These are phyloP conservation scores for Ogataea neopini DNA, from an alignment of 805 yeast genomes.

Conservation along the genomic window DNA sequence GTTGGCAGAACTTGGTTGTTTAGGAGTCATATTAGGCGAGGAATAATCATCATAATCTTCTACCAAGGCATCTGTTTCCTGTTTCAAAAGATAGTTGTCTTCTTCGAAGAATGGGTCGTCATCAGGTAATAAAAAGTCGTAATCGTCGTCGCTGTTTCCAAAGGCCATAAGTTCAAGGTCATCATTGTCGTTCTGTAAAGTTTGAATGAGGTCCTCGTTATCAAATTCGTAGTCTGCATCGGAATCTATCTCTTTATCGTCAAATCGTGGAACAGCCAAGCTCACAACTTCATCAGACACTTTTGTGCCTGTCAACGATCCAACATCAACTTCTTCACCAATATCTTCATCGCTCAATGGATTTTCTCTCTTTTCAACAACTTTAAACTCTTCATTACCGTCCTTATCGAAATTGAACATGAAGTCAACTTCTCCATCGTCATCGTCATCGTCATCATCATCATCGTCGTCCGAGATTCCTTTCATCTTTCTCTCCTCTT, in stretches of 20 bases:
- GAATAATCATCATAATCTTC: constrained; percentile 39
- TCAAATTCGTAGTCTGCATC: constrained; percentile 68
- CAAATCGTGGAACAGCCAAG: constrained; percentile 52
- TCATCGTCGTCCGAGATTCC: constrained; percentile 27
- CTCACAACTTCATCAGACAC: constrained; percentile 28
- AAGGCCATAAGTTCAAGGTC: constrained; percentile 37
- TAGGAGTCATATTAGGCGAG: constrained; percentile 33
- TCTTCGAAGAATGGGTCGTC: constrained; percentile 42
- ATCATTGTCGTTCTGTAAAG: constrained; percentile 40
- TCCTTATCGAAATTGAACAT: constrained; percentile 40
- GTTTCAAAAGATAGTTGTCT: constrained; percentile 45
- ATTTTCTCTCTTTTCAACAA: constrained; percentile 12
- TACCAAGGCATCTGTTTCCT: constrained; percentile 45
- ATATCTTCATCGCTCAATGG: constrained; percentile 53
- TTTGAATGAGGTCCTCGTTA: constrained; percentile 45
- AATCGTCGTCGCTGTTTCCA: constrained; percentile 39
- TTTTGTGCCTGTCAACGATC: constrained; percentile 28
- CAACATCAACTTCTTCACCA: constrained; percentile 52
- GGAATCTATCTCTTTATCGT: constrained; percentile 45
- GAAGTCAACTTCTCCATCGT: constrained; percentile 36
- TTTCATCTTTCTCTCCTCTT: constrained; percentile 40
- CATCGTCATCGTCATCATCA: constrained; percentile 35
- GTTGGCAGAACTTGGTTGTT: constrained; percentile 26
- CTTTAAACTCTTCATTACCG: constrained; percentile 36
- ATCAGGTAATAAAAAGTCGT: constrained; percentile 29